Evolutionary conservation across 352 stramenopile species (phyloP), one percentile per base, ranked within the genome.

Genomic region (Phytophthora capsici): DNA sequence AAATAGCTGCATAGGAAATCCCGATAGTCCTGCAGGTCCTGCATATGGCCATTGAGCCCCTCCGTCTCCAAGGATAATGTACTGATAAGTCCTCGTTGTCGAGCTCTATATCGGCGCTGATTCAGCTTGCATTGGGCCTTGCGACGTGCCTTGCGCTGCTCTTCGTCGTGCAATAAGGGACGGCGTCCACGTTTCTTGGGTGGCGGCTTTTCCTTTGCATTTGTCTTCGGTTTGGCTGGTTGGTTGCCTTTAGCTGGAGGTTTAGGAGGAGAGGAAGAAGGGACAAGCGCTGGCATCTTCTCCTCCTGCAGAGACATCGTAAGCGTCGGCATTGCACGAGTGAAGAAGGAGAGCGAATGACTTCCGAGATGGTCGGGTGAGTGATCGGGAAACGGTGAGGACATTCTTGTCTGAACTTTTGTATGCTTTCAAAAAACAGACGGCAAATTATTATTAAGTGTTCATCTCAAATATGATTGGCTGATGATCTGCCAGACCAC

Each of bases 71-170:
- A 57, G 44, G 81, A 86, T 34, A 91, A 37, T 32, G 70, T 82
- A 40, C 64, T 86, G 57, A 90, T 87, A 58, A 90, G 76, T 12
- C 78, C 81, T 34, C 76, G 59, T 61, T 91, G 83, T 47, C 81
- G 69, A 4, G 80, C 83, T n/a, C 83, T 70, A 54, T 91, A 91
- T 30, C 83, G 57, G 8, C 83, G 79, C 46, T 91, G 83, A 59
- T 91, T 91, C 46, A 91, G 73, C 44, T 88, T 89, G 66, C 83
- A 91, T 60, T 91, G 83, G 58, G 75, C 78, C 57, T 91, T 91
- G 28, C 83, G 83, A 19, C 83, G 63, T 4, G 75, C 66, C 46
- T 84, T 87, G 28, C 80, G 80, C 49, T 89, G 74, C 37, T 75
- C 82, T 30, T 89, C 82, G 51, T 91, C 69, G 63, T 91, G 77